Base-by-base conservation (phyloP, 208 protist genomes). In the Endotrypanum monterogeii region DNA sequence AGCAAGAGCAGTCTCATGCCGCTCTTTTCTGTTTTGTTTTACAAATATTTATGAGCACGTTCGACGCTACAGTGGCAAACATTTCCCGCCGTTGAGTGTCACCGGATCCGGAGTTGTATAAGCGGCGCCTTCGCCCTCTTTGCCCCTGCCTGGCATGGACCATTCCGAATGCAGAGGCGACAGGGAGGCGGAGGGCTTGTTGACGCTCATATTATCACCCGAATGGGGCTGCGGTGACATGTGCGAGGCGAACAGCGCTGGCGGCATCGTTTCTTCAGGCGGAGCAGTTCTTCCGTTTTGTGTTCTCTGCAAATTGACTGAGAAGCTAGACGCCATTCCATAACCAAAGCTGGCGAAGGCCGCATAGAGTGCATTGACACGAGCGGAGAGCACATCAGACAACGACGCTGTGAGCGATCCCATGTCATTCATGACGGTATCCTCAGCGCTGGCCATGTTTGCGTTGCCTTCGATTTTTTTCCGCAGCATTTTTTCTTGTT, bases 261-360 rank as follows among this genome's bases (percentile, higher is more conserved):
- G 44, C 39, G 44, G 41, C 44, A 39, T 20, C 30, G 25, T 6
- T 67, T 0, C n/a, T 23, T 6, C 44, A n/a, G 11, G 4, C 18
- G 41, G 18, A 3, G n/a, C 1, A 35, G 62, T 23, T 14, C 30
- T 14, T 28, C 44, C 14, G 44, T 35, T 37, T 30, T 39, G 16
- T 14, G 12, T 7, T 0, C 23, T 11, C n/a, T 11, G n/a, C 2
- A 0, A 2, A 30, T 7, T 1, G 25, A 23, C 16, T 39, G 62
- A 16, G n/a, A 67, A 67, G 5, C 41, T 54, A 20, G 44, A 37
- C 52, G 32, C 23, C 7, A 32, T 71, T 54, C 52, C 7, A 20
- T 50, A 32, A 25, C 67, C 67, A 48, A 72, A 6, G 14, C 54
- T 37, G 23, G 30, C 23, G 32, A 72, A 72, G 54, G 48, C 52